Percentiles rank a stretch among this genome's conserved stretches.
These are phyloP conservation scores for Craterostigma plantagineum DNA, from an alignment of 257 asterid species.

Conservation along the genomic window DNA sequence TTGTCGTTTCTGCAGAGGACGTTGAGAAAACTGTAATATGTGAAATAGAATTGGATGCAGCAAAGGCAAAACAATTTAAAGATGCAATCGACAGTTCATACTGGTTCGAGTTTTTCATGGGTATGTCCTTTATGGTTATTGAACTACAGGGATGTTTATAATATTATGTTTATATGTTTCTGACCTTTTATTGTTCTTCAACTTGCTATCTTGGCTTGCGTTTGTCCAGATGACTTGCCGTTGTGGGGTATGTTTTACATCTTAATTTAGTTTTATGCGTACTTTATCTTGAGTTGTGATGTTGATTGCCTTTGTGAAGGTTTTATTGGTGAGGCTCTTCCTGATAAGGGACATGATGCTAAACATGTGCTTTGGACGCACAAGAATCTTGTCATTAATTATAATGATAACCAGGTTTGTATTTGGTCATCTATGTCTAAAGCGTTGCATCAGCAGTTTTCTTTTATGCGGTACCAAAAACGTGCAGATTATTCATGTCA, in stretches of 20 bases:
- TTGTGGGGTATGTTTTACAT: constrained; percentile 61
- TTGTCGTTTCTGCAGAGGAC: constrained; percentile 29
- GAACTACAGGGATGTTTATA: not conserved
- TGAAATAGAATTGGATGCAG: constrained; percentile 44
- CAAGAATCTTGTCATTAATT: constrained; percentile 34
- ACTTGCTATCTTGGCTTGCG: constrained; percentile 12
- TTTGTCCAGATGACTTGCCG: constrained; percentile 80
- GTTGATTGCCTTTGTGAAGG: constrained; percentile 19
- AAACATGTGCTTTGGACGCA: constrained; percentile 47
- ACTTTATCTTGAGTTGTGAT: constrained; percentile 4
- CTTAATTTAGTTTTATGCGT: too few relatives aligned
- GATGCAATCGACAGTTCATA: constrained; percentile 53
- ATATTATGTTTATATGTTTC: constrained; percentile 2
- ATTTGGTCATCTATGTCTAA: too few relatives aligned
- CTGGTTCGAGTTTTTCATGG: constrained; percentile 64
- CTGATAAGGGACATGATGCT: constrained; percentile 30
- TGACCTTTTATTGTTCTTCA: constrained; percentile 14
- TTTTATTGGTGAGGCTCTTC: constrained; percentile 37
- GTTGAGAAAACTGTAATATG: constrained; percentile 32
- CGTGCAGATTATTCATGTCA: constrained; percentile 85
- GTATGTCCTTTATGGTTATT: constrained; percentile 12
- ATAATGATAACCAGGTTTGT: constrained; percentile 13
- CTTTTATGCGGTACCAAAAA: not conserved
- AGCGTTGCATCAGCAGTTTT: too few relatives aligned
- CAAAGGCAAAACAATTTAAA: constrained; percentile 39